Evolutionary conservation across 2,329 filamentous ascomycete species (phyloP).

Genomic region (Rhytidhysteron rufulum): DNA sequence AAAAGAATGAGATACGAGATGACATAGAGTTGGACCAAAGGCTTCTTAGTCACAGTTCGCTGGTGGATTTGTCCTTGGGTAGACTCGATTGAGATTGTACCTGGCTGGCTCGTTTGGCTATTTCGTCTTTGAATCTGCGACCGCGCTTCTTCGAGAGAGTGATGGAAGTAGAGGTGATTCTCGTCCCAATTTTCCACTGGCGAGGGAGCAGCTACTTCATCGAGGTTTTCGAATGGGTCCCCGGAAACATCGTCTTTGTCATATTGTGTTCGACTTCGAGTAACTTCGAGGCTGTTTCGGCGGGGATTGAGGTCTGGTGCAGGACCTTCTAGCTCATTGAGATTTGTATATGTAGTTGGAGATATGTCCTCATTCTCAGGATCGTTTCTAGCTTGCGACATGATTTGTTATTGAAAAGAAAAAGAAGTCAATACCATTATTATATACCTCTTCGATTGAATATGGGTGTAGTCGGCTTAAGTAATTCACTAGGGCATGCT

Average conservation of each 20-base stretch:
- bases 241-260: slow-evolving; percentile 14
- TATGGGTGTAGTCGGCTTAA: no score
- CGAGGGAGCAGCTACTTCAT: slow-evolving; percentile 10
- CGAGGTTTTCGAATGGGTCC: slow-evolving; percentile 20
- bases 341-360: slow-evolving; percentile 18
- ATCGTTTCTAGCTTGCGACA: no score
- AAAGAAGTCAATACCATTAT: no score
- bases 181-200: slow-evolving; percentile 5
- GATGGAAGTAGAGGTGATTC: slow-evolving; percentile 20
- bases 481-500: no score
- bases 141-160: slow-evolving; percentile 37
- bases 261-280: slow-evolving; percentile 8
- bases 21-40: slow-evolving; percentile 49
- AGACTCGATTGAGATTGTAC: not conserved
- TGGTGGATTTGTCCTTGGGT: not conserved
- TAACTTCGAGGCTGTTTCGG: slow-evolving; percentile 30
- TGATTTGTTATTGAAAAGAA: no score
- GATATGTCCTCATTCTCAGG: slow-evolving; percentile 13
- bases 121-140: slow-evolving; percentile 6
- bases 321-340: slow-evolving; percentile 14
- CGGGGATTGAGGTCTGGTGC: slow-evolving; percentile 38
- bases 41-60: not conserved
- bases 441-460: no score
- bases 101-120: slow-evolving; percentile 1
- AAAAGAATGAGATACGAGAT: slow-evolving; percentile 82